Evolutionary conservation across 768 basidiomycete genomes (phyloP), one percentile per base, ranked within the genome.

Genomic region (Termitomyces eurrhizus): DNA sequence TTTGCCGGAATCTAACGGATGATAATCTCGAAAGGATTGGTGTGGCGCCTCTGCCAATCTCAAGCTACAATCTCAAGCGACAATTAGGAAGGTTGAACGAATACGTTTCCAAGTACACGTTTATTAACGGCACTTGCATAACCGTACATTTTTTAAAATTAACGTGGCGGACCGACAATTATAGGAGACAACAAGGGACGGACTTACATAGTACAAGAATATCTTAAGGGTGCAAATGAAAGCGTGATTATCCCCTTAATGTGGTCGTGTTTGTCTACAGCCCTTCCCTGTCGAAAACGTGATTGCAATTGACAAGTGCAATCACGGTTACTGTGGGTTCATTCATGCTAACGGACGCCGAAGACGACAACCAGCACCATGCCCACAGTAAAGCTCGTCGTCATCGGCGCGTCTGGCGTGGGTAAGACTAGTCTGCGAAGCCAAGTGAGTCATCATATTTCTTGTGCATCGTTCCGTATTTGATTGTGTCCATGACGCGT

Each of bases 371-470:
- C 51, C 45, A 59, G 55, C 37, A 62, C 42, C 56, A 90, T 88
- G 87, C 85, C 78, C 62, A 90, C 86, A 58, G 78, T 92, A 69
- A 94, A 95, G 73, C 78, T 93, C 58, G 89, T 92, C 39, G 82
- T 94, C 49, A 85, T 95, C 59, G 92, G 92, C 35, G 79, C 87
- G 56, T 89, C 89, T 8, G 89, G 90, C 42, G 90, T 92, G n/a
- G 92, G 92, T 7, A 95, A 93, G 77, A 89, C 89, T 2, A 89
- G 87, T 71, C 70, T 92, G 50, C 83, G 89, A n/a, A 81, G 81
- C 68, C 86, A 89, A 81, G 89, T 87, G 66, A 65, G 80, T 74
- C 44, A n/a, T 55, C 42, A 37, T 32, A 33, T n/a, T 13, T 35
- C n/a, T 56, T 39, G 46, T 45, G 45, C n/a, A 21, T 21, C 2